These are phyloP conservation scores for Alternaria sp. DNA, from an alignment of 2,329 filamentous ascomycete genomes.

Conservation along the genomic window DNA sequence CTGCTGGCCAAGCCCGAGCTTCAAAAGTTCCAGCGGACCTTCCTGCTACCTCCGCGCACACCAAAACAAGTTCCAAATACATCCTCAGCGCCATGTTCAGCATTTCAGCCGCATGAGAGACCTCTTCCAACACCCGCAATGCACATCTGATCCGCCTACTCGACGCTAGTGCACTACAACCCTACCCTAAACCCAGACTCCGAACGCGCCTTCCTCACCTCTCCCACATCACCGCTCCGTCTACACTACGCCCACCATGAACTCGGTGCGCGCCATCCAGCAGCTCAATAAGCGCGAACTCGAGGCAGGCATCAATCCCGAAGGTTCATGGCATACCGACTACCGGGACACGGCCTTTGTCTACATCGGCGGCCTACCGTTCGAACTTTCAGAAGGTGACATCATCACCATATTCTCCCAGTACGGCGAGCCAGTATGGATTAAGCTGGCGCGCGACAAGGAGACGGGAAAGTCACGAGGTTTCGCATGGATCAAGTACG, in stretches of 20 bases:
- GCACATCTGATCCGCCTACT: neutral
- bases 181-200: neutral
- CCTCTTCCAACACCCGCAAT: neutral
- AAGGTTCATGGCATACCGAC: slow-evolving; percentile 95
- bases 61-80: neutral
- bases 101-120: neutral
- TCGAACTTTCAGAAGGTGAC: slow-evolving; percentile 93
- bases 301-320: slow-evolving; percentile 82
- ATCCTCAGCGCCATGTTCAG: neutral
- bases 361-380: slow-evolving; percentile 93
- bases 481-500: slow-evolving; percentile 97
- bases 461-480: slow-evolving; percentile 95
- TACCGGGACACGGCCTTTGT: slow-evolving; percentile 97
- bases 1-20: slow-evolving; percentile 42
- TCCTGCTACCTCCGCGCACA: slow-evolving; percentile 2
- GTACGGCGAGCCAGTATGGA: slow-evolving; percentile 91
- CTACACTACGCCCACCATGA: slow-evolving; percentile 68
- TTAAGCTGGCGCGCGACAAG: slow-evolving; percentile 92
- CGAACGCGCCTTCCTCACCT: slow-evolving; percentile 16
- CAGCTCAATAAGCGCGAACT: slow-evolving; percentile 94
- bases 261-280: slow-evolving; percentile 90
- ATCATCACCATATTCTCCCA: slow-evolving; percentile 97
- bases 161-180: neutral
- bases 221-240: neutral
- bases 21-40: slow-evolving; percentile 26